Percentiles rank a stretch among this genome's conserved stretches.
Conservation (phyloP, 768 basidiomycete species). For the Boletus tomentosulus region DNA sequence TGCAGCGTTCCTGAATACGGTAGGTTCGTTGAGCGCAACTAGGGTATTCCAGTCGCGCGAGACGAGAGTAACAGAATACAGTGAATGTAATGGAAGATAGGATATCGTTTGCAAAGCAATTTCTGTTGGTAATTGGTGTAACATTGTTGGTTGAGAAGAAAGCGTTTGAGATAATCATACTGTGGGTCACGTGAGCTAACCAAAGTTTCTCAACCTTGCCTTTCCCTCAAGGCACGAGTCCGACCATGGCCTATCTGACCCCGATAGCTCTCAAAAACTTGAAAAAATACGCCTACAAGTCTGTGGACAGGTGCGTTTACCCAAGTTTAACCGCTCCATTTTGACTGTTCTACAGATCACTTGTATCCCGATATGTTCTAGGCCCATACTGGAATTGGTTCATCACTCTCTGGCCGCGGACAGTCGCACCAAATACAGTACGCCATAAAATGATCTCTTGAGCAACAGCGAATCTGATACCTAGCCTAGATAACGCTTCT, state of each 20-base stretch:
- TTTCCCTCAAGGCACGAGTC: no score
- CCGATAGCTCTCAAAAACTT: conserved; percentile 66
- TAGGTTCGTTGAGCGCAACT: conserved; percentile 41
- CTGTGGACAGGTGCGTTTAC: conserved; percentile 67
- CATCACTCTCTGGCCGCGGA: conserved; percentile 81
- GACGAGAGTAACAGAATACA: conserved; percentile 35
- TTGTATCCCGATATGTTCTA: conserved; percentile 71
- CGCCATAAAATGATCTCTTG: conserved; percentile 22
- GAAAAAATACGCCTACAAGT: conserved; percentile 74
- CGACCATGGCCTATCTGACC: conserved; percentile 63
- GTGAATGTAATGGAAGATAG: conserved; percentile 44
- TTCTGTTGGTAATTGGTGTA: conserved; percentile 54
- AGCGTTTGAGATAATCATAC: background rate
- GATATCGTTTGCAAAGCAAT: conserved; percentile 46
- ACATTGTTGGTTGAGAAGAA: conserved; percentile 18
- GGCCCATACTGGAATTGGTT: conserved; percentile 91
- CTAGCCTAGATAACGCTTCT: conserved; percentile 77
- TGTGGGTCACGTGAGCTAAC: background rate
- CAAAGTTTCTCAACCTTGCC: background rate
- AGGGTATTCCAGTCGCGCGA: conserved; percentile 49
- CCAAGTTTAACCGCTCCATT: background rate
- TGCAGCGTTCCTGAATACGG: conserved; percentile 59
- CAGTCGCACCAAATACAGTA: conserved; percentile 87
- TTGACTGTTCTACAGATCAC: conserved; percentile 47
- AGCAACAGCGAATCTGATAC: background rate